These are phyloP conservation scores for Exophiala phaeomuriformis DNA, from an alignment of 2,329 filamentous ascomycete genomes.

Conservation along the genomic window DNA sequence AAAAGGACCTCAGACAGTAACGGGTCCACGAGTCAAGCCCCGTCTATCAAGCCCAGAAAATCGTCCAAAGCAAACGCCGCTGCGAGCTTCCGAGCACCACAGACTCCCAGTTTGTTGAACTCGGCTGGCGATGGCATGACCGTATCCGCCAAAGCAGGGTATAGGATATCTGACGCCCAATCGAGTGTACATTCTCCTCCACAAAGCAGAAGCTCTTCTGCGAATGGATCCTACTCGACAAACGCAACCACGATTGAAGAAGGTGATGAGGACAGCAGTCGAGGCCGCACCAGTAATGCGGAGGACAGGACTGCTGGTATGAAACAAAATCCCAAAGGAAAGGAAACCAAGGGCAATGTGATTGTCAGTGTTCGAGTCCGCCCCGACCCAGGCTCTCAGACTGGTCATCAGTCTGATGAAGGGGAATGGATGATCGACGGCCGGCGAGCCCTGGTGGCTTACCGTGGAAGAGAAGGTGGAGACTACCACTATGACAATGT, in stretches of 20 bases:
- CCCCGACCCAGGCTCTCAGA: constrained; percentile 64
- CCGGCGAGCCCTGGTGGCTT: constrained; percentile 71
- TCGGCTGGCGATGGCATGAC: constrained; percentile 70
- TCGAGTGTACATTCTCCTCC: constrained; percentile 74
- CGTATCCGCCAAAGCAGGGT: constrained; percentile 53
- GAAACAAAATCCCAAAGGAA: constrained; percentile 36
- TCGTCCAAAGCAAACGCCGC: constrained; percentile 51
- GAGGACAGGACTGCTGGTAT: constrained; percentile 27
- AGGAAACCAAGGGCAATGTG: constrained; percentile 87
- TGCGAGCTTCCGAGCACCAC: constrained; percentile 43
- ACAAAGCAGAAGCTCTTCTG: constrained; percentile 84
- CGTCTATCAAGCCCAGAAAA: constrained; percentile 45
- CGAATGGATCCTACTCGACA: constrained; percentile 85
- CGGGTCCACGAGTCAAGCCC: constrained; percentile 29
- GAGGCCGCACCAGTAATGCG: constrained; percentile 30
- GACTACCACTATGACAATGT: constrained; percentile 97
- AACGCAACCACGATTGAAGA: constrained; percentile 87
- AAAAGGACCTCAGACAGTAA: constrained; percentile 41
- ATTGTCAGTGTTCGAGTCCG: constrained; percentile 90
- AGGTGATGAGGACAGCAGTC: constrained; percentile 48
- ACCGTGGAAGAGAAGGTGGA: constrained; percentile 79
- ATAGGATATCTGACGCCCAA: constrained; percentile 65
- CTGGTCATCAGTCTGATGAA: constrained; percentile 53
- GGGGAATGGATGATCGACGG: constrained; percentile 91
- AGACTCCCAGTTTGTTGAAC: constrained; percentile 69